phyloP scores from a whole-genome alignment of 768 basidiomycete species.

The Leucocoprinus sp. region DNA sequence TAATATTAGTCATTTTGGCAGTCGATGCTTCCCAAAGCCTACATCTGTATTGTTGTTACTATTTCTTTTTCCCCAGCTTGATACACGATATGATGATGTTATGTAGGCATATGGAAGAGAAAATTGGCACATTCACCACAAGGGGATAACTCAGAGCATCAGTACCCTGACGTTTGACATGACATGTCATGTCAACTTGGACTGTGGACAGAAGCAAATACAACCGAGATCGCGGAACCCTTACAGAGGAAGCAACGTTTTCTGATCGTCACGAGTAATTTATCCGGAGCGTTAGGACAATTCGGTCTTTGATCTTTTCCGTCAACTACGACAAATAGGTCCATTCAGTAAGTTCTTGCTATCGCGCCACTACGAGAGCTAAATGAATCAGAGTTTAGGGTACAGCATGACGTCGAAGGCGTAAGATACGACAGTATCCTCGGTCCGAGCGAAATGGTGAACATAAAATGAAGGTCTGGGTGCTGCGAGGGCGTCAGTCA shows the following conservation, averaged over 20 bases:
- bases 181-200: constrained; percentile 7
- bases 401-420: neutral
- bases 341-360: no score
- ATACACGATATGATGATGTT: constrained; percentile 7
- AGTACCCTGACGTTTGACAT: constrained; percentile 3
- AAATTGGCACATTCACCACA: constrained; percentile 2
- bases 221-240: neutral
- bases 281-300: neutral
- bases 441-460: neutral
- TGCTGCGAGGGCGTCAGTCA: neutral
- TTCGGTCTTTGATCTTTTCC: no score
- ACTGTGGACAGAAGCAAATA: neutral
- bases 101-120: neutral
- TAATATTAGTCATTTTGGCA: constrained; percentile 5
- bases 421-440: neutral
- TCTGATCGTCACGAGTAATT: constrained; percentile 8
- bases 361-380: neutral
- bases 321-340: no score
- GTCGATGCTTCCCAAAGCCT: constrained; percentile 6
- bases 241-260: neutral
- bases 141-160: constrained; percentile 2
- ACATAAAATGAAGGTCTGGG: neutral
- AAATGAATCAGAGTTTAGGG: neutral
- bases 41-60: constrained; percentile 1
- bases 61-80: constrained; percentile 1